Percentiles rank a stretch among this genome's conserved stretches.
Evolutionary conservation across 1,284 basidiomycete genomes (phyloP).

Genomic region (Hymenochaete sp.): DNA sequence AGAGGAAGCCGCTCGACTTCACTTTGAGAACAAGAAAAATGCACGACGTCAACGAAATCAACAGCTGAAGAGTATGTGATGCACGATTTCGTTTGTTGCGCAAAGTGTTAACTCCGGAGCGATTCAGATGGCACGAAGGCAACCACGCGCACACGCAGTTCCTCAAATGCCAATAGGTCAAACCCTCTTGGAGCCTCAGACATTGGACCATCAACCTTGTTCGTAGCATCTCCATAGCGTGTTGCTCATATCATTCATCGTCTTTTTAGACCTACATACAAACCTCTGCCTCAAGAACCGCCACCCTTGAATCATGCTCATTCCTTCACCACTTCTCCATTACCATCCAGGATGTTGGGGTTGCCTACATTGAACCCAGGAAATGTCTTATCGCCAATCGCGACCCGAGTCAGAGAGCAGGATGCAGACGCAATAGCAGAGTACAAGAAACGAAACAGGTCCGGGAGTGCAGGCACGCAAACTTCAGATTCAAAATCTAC

Average conservation of each 20-base stretch:
- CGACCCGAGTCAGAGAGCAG: slow-evolving; percentile 65
- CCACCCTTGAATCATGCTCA: slow-evolving; percentile 27
- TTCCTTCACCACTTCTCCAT: slow-evolving; percentile 35
- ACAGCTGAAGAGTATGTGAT: slow-evolving; percentile 50
- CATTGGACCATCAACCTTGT: slow-evolving; percentile 43
- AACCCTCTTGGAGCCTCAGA: slow-evolving; percentile 68
- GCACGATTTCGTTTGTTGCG: slow-evolving; percentile 29
- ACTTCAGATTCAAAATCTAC: slow-evolving; percentile 47
- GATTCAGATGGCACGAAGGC: slow-evolving; percentile 24
- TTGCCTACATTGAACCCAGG: slow-evolving; percentile 30
- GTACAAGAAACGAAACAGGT: slow-evolving; percentile 68
- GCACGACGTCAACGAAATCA: slow-evolving; percentile 53
- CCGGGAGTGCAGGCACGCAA: slow-evolving; percentile 57
- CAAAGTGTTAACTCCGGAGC: slow-evolving; percentile 32
- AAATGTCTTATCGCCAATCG: slow-evolving; percentile 59
- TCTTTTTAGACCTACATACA: slow-evolving; percentile 35
- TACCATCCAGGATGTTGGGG: slow-evolving; percentile 33
- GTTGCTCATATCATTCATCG: slow-evolving; percentile 36
- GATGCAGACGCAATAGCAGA: slow-evolving; percentile 81
- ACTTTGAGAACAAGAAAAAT: slow-evolving; percentile 71
- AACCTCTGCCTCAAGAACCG: slow-evolving; percentile 14
- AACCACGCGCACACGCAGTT: slow-evolving; percentile 58
- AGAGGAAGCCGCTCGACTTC: slow-evolving; percentile 65
- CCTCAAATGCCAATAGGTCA: slow-evolving; percentile 70
- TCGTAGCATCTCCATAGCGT: slow-evolving; percentile 23